A percentile compares a stretch with the other conserved stretches of the same genome.
Conservation (phyloP, 306 rosid species). For the Sesbania bispinosa region DNA sequence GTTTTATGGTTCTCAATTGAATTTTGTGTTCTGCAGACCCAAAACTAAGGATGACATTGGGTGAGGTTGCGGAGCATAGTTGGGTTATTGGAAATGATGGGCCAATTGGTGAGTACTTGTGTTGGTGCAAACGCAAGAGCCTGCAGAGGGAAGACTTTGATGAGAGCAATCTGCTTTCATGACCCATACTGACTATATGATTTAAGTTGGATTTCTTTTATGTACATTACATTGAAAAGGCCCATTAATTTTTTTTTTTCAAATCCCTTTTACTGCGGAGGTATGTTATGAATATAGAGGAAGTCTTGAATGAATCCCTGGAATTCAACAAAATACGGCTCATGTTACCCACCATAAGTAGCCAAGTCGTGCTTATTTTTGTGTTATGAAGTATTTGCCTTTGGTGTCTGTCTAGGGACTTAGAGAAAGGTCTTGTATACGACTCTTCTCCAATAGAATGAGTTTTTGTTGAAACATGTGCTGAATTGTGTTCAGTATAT, state of each 20-base stretch:
- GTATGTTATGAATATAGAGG: neutral
- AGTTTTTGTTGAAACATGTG: conserved; percentile 10
- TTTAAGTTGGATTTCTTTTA: conserved; percentile 34
- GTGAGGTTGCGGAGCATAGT: conserved; percentile 53
- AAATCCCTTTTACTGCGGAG: neutral
- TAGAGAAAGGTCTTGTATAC: neutral
- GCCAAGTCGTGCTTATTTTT: neutral
- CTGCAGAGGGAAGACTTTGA: conserved; percentile 36
- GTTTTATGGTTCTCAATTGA: neutral
- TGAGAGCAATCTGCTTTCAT: conserved; percentile 34
- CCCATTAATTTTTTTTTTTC: neutral
- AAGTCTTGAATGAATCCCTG: conserved; percentile 13
- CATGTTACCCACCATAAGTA: neutral
- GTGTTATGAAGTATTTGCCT: neutral
- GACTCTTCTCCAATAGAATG: neutral
- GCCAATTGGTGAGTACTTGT: conserved; percentile 55
- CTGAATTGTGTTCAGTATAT: neutral
- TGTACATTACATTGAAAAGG: conserved; percentile 39
- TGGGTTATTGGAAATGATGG: conserved; percentile 87
- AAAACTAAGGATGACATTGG: conserved; percentile 59
- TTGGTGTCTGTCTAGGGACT: neutral
- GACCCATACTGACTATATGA: conserved; percentile 29
- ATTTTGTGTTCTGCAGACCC: conserved; percentile 55
- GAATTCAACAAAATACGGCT: conserved; percentile 6
- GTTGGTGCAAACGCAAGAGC: conserved; percentile 81